Evolutionary conservation across 495 filamentous ascomycete genomes (phyloP), one percentile per base, ranked within the genome.

Genomic region (Acidiella bohemica): DNA sequence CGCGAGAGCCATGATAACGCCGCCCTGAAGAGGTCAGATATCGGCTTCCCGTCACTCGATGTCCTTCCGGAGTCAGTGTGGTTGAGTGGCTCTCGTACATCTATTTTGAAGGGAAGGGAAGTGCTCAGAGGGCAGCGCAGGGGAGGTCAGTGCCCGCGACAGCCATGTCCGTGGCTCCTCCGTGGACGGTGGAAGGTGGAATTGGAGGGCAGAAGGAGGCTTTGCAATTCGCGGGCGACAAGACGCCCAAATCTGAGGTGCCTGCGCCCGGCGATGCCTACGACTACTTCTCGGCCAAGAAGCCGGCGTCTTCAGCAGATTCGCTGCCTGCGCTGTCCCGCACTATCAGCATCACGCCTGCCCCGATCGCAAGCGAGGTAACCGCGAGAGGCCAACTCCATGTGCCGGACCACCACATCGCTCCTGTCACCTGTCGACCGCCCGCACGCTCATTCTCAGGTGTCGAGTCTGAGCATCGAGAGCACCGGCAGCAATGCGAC

Each of bases 401-500:
- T 21, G 16, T 21, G 9, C 46, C 40, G n/a, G 31, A 38, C 20
- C n/a, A 31, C 6, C 10, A 12, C 14, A 22, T 30, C 40, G 5
- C 13, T 32, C 14, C 20, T 25, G 18, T 16, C 16, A 1, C n/a
- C 39, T 5, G 14, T n/a, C 8, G 35, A 28, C 21, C 46, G 46
- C 2, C 46, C 46, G 11, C n/a, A 7, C 1, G 24, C 40, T 14
- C 40, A 49, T 13, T 27, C 25, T n/a, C 30, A 44, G 5, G 6
- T 35, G 10, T 49, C 46, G 12, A 38, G 25, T 17, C 14, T 39
- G n/a, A 49, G 46, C 27, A 27, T 44, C 11, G 33, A 41, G 21
- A 49, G 33, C 27, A 29, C 36, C 12, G 34, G 39, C 21, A 56
- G 44, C 40, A 39, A 43, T 26, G 58, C 55, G 0, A 58, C 54